Base-by-base conservation (phyloP, 306 rosid genomes). In the Quercus gilva region DNA sequence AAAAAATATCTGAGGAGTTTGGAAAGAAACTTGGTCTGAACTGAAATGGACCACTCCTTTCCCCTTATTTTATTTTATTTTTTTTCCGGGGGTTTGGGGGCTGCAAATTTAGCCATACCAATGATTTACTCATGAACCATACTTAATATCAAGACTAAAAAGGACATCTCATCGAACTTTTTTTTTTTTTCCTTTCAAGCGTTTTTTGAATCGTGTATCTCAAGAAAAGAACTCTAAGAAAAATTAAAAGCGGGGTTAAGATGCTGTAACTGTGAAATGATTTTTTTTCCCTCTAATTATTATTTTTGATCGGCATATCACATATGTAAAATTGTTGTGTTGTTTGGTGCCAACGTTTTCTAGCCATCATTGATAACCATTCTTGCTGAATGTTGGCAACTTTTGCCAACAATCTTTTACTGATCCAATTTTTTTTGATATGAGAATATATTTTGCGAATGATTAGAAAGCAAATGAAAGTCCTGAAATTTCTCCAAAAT, bases 141-240 rank as follows among this genome's bases (percentile, higher is more conserved):
- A 63, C 80, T 26, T 25, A 69, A 80, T 77, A 73, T 51, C 20
- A 58, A 86, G 83, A 69, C 56, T 37, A 43, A 94, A 83, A 86
- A 84, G 84, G 85, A 80, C 73, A 37, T 73, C 57, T 65, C 82
- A 52, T 41, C 84, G 60, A 31, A 80, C 75, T 4, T 78, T 73
- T 4, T 28, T 75, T 53, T 8, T 71, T 25, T 71, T 79, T 73
- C 95, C 92, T 71, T 88, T 90, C 58, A 91, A 75, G 88, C 91
- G 84, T 3, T 78, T 88, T 77, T 56, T 86, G 80, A 85, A 78
- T 85, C 69, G 77, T 45, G 45, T 57, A 25, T 43, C 88, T 91
- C 72, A 91, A 95, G 89, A 89, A 79, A 81, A 92, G 84, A 88
- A 76, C 83, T 28, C 84, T 74, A 79, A 60, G 84, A 85, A 80